A percentile compares a stretch with the other conserved stretches of the same genome.
Evolutionary conservation across 495 filamentous ascomycete genomes (phyloP).

Genomic region (Trichocladium uniseriatum): DNA sequence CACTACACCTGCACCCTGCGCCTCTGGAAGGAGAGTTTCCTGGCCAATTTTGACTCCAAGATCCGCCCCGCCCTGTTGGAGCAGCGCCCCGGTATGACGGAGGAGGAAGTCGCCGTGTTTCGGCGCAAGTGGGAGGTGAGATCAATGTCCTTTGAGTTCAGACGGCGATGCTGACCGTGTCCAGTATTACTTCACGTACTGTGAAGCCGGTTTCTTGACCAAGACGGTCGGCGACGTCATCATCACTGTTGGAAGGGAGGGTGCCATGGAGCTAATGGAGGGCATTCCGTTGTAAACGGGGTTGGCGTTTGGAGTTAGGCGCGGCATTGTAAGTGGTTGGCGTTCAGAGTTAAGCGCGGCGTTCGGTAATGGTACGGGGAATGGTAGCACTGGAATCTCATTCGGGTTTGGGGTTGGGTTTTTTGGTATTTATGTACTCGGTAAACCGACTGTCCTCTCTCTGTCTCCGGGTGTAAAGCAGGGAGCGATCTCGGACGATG

Average conservation of each 20-base stretch:
- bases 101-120: constrained; percentile 53
- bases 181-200: constrained; percentile 66
- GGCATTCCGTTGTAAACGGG: constrained; percentile 52
- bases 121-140: constrained; percentile 57
- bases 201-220: constrained; percentile 60
- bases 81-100: constrained; percentile 46
- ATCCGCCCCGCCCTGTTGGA: constrained; percentile 46
- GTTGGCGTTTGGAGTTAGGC: not conserved
- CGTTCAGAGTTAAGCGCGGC: too few relatives aligned
- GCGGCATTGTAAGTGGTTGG: too few relatives aligned
- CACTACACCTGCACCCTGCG: constrained; percentile 60
- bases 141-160: too few relatives aligned
- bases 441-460: too few relatives aligned
- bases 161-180: not conserved
- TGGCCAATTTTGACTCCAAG: constrained; percentile 45
- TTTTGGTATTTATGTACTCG: too few relatives aligned
- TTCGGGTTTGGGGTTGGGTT: not conserved
- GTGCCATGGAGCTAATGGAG: constrained; percentile 57
- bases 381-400: not conserved
- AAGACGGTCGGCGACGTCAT: constrained; percentile 64
- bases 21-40: constrained; percentile 58
- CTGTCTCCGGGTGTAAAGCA: too few relatives aligned
- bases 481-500: too few relatives aligned
- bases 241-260: constrained; percentile 56
- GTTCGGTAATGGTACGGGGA: not conserved